Evolutionary conservation across 768 basidiomycete genomes (phyloP), one percentile per base, ranked within the genome.

Genomic region (Kwoniella sp.): DNA sequence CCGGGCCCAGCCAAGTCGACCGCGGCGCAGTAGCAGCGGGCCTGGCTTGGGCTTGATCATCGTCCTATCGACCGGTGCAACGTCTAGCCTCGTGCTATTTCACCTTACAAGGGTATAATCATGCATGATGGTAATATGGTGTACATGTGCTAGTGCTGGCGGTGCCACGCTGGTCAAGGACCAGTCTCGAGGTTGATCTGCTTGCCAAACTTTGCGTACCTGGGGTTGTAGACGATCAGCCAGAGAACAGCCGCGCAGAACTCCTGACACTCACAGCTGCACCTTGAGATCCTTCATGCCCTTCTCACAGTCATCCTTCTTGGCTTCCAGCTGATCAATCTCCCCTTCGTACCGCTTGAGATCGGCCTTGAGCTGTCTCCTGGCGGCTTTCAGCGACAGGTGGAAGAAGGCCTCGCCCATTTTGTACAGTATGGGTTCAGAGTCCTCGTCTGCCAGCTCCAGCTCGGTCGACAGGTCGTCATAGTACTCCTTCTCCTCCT

Each of bases 401-500:
- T 91, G 87, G 19, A 91, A 78, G 73, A 93, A 95, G 0, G 88
- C 79, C 67, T 92, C 89, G 62, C 90, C 91, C 26, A 92, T 80
- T 76, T 84, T 86, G 78, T 95, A 96, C 87, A 90, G 67, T 3
- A 95, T 83, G 0, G 78, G 78, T 50, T 87, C 81, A 20, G 19
- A 19, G 26, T 46, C 50, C 62, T 92, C 89, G 56, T 93, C 89
- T 0, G 84, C 83, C 9, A 96, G 82, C 68, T 93, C 90, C 20
- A 96, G 80, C 65, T 95, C 92, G 38, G 81, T 86, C 1, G 83
- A 76, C 26, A 95, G 80, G 71, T 96, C 92, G 54, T 93, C 89
- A 12, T 93, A 81, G 2, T 89, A 86, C 63, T 95, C 92, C 76
- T 92, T 92, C 76, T 93, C 90, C 80, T 87, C 84, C 90, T 96